Evolutionary conservation across 2,329 filamentous ascomycete species (phyloP).

Genomic region (Chaetomium sp.): DNA sequence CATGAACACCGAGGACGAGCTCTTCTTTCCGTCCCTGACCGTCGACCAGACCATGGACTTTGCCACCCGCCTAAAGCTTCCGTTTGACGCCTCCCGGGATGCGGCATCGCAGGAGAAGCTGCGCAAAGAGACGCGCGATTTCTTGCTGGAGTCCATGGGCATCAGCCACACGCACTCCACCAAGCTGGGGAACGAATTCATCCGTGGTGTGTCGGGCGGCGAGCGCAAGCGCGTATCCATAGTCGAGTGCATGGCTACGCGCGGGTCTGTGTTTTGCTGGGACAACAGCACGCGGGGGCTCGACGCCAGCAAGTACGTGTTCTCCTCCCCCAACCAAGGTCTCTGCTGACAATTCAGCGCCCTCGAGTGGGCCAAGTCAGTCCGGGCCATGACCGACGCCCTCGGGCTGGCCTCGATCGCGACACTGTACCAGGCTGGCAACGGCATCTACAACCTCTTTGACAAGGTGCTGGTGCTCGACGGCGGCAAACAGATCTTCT

Average conservation of each 20-base stretch:
- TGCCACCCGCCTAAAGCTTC: slow-evolving; percentile 63
- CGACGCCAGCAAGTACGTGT: slow-evolving; percentile 60
- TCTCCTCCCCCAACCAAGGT: too few species aligned
- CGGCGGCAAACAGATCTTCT: slow-evolving; percentile 66
- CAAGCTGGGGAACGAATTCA: slow-evolving; percentile 67
- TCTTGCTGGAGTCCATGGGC: slow-evolving; percentile 59
- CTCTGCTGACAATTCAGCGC: slow-evolving; percentile 44
- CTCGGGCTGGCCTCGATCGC: slow-evolving; percentile 62
- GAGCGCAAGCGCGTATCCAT: slow-evolving; percentile 72
- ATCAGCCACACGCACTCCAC: slow-evolving; percentile 64
- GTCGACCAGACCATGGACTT: slow-evolving; percentile 73
- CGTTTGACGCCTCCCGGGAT: slow-evolving; percentile 50
- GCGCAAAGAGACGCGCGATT: slow-evolving; percentile 51
- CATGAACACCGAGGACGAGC: slow-evolving; percentile 71
- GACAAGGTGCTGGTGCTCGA: slow-evolving; percentile 71
- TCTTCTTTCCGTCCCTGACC: slow-evolving; percentile 67
- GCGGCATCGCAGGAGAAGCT: slow-evolving; percentile 48
- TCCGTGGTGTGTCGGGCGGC: slow-evolving; percentile 68
- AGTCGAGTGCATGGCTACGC: slow-evolving; percentile 62
- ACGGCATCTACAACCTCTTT: slow-evolving; percentile 69
- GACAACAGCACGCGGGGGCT: slow-evolving; percentile 68
- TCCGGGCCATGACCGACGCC: slow-evolving; percentile 66
- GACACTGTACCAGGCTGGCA: slow-evolving; percentile 69
- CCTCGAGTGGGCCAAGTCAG: slow-evolving; percentile 60
- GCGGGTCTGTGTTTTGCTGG: slow-evolving; percentile 64